These are phyloP conservation scores for Rhynchospora breviuscula DNA, from an alignment of 176 grass and related monocot genomes.

Conservation along the genomic window DNA sequence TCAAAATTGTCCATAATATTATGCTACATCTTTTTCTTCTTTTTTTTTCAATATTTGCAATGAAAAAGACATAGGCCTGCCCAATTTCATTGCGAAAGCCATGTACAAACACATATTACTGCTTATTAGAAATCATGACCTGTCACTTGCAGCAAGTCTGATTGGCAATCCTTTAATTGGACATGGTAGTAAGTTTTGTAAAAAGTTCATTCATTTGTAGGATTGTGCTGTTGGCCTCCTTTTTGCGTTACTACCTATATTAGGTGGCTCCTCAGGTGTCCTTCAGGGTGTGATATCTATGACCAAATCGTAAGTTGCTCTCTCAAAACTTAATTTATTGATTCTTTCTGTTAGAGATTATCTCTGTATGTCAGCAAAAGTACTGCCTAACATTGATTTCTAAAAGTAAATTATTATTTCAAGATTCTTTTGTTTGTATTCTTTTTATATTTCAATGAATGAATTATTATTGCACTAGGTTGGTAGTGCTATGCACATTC, in stretches of 20 bases:
- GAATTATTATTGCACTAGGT: slow-evolving; percentile 42
- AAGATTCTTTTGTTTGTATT: background rate
- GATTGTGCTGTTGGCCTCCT: slow-evolving; percentile 99
- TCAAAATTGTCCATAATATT: background rate
- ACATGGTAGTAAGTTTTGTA: background rate
- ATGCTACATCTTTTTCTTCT: slow-evolving; percentile 15
- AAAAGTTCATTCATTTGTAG: slow-evolving; percentile 32
- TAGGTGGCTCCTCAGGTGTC: slow-evolving; percentile 83
- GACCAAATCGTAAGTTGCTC: slow-evolving; percentile 63
- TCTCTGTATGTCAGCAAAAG: slow-evolving; percentile 9
- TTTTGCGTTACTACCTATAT: slow-evolving; percentile 94
- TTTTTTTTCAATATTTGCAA: background rate
- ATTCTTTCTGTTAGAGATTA: slow-evolving; percentile 4
- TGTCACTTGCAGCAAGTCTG: background rate
- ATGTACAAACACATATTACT: background rate
- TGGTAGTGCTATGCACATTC: slow-evolving; percentile 71
- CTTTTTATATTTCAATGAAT: background rate
- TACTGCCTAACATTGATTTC: background rate
- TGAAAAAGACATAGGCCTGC: background rate
- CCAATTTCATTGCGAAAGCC: background rate
- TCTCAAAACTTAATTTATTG: background rate
- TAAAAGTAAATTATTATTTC: background rate
- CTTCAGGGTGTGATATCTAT: slow-evolving; percentile 90
- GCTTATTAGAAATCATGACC: background rate
- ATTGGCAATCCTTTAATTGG: background rate